Conservation (phyloP, 83 land plant genomes). For the Thuja plicata region DNA sequence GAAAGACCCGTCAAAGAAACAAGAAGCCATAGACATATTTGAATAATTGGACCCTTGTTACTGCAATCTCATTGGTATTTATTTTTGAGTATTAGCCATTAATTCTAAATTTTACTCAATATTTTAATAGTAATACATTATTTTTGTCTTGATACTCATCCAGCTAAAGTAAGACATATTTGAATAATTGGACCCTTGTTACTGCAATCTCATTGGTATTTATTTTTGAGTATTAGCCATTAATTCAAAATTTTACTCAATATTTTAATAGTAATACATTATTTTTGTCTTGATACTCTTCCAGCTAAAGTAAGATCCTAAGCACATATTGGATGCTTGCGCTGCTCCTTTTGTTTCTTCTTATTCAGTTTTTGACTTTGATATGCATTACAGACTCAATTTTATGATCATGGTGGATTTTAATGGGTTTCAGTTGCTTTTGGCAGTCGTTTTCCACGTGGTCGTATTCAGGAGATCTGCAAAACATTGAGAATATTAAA, state of each 20-base stretch:
- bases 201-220: neutral
- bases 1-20: neutral
- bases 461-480: conserved; percentile 86
- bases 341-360: neutral
- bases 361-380: neutral
- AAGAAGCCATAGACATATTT: neutral
- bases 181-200: neutral
- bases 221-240: neutral
- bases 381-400: neutral
- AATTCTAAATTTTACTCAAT: neutral
- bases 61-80: neutral
- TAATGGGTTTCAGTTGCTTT: conserved; percentile 62
- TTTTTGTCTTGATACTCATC: too few species aligned
- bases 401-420: conserved; percentile 6
- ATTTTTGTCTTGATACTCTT: neutral
- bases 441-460: conserved; percentile 81
- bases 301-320: neutral
- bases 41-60: neutral
- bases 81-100: neutral
- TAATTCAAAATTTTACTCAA: neutral
- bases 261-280: too few species aligned
- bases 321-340: neutral
- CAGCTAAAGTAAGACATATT: too few species aligned
- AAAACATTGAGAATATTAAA: conserved; percentile 88
- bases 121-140: too few species aligned